phyloP scores from a whole-genome alignment of 2,329 filamentous ascomycete species.

The Paecilomyces niveus region DNA sequence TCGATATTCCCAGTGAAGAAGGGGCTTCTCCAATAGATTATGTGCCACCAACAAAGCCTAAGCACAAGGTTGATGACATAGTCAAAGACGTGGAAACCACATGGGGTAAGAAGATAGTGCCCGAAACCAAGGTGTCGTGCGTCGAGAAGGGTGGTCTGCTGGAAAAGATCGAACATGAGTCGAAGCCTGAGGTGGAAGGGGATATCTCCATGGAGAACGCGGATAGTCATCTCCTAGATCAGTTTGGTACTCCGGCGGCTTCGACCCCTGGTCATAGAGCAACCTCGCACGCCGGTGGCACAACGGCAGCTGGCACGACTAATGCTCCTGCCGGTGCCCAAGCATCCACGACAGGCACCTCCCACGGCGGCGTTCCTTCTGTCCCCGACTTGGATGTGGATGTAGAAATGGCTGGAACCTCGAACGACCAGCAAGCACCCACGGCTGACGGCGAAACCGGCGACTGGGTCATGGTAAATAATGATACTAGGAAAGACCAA shows the following conservation, averaged over 20 bases:
- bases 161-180: conserved; percentile 41
- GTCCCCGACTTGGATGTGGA: conserved; percentile 31
- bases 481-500: conserved; percentile 46
- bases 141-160: conserved; percentile 72
- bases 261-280: conserved; percentile 5
- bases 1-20: conserved; percentile 25
- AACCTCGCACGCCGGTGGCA: conserved; percentile 4
- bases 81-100: conserved; percentile 65
- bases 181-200: conserved; percentile 15
- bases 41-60: conserved; percentile 34
- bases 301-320: conserved; percentile 58
- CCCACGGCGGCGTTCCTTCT: conserved; percentile 1
- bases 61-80: conserved; percentile 58
- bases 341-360: conserved; percentile 5
- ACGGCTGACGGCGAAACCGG: conserved; percentile 44
- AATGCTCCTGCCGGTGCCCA: conserved; percentile 3
- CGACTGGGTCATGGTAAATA: conserved; percentile 71
- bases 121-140: conserved; percentile 59
- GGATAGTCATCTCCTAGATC: conserved; percentile 24
- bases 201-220: conserved; percentile 29
- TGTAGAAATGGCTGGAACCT: conserved; percentile 51
- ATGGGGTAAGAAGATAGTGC: conserved; percentile 59
- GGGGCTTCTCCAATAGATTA: conserved; percentile 28
- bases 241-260: conserved; percentile 21
- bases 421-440: conserved; percentile 29